Base-by-base conservation (phyloP, 495 filamentous ascomycete genomes). In the Entonaema liquescens region DNA sequence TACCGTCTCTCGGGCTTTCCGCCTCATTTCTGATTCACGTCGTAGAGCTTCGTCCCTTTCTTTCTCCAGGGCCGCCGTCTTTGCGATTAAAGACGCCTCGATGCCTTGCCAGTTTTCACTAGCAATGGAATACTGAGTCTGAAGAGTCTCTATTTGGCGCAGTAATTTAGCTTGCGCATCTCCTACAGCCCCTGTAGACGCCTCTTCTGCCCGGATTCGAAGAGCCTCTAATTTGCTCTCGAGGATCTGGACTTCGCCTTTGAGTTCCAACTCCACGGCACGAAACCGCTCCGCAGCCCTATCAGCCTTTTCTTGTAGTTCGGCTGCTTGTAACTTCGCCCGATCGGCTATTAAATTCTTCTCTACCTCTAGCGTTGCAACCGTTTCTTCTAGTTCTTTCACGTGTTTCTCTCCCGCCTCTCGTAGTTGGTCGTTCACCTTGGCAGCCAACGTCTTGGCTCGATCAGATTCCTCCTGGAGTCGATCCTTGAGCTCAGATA, bases 101-200 rank as follows among this genome's bases (percentile, higher is more conserved):
- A 98, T 92, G 0, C 93, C 92, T 66, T 98, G 94, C 96, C 96
- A 99, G 77, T 98, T 99, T 72, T 97, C 94, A 67, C 92, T 95
- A 2, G 96, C 95, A 56, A 93, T 88, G 0, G 93, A 90, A 78
- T 99, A 97, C 79, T 99, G 96, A 4, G 91, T 95, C 80, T 98
- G 96, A 55, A 99, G 80, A 2, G 93, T 98, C 83, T 99, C 96
- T 29, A 98, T 89, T 79, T 98, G 96, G 49, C 96, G 89, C 21
- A 98, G 83, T 23, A 99, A 84, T 76, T 98, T 97, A 23, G 91
- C 93, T 71, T 97, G 93, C 0, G 92, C 89, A 76, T 98, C 94
- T 6, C 93, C 91, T 5, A 86, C 86, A 42, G 88, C 86, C 19
- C 93, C 91, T 5, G 93, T 93, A 0, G 93, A 94, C 3, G 90